Percentiles rank a stretch among this genome's conserved stretches.
Conservation (phyloP, 768 basidiomycete genomes). For the Kwoniella pini region DNA sequence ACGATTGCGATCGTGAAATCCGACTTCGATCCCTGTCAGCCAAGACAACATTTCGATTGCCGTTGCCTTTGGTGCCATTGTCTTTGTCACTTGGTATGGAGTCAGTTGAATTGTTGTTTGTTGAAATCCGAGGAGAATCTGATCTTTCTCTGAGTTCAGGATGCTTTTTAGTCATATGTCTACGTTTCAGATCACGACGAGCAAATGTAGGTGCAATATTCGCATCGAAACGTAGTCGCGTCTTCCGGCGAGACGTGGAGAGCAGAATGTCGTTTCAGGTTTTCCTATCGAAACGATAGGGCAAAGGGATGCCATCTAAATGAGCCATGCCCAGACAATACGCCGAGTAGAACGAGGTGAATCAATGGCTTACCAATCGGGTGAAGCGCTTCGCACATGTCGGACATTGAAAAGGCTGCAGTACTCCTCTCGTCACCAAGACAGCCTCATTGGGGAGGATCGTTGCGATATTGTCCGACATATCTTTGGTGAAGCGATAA, state of each 20-base stretch:
- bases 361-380: background rate
- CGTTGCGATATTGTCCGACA: too few relatives aligned
- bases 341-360: background rate
- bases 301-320: background rate
- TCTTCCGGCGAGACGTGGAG: background rate
- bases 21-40: too few relatives aligned
- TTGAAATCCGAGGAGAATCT: background rate
- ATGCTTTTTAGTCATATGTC: slow-evolving; percentile 9
- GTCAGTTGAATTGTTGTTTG: background rate
- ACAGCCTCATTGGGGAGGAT: too few relatives aligned
- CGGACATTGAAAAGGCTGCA: slow-evolving; percentile 7
- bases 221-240: background rate
- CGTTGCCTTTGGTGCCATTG: too few relatives aligned
- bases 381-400: background rate
- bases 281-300: background rate
- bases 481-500: too few relatives aligned
- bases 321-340: background rate
- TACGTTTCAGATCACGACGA: slow-evolving; percentile 1
- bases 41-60: too few relatives aligned
- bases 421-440: too few relatives aligned
- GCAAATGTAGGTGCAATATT: slow-evolving; percentile 1
- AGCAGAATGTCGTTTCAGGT: slow-evolving; percentile 3
- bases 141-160: background rate
- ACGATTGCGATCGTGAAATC: too few relatives aligned
- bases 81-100: too few relatives aligned